Percentiles rank a stretch among this genome's conserved stretches.
Conservation (phyloP, 1,139 yeast genomes). For the Diutina pseudorugosa region DNA sequence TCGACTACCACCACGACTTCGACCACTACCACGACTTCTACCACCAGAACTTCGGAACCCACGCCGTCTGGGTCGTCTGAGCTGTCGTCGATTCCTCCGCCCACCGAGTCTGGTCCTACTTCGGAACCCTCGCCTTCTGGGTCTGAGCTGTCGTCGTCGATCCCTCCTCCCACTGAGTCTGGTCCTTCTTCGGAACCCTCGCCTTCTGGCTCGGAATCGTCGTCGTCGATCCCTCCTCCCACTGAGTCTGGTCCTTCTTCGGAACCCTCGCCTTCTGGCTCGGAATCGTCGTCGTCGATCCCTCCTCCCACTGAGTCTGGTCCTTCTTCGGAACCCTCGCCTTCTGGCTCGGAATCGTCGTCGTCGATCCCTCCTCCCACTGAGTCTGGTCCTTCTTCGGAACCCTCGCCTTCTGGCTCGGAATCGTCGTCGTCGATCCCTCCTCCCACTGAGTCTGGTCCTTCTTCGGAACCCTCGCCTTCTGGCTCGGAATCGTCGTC, state of each 20-base stretch:
- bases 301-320: no score
- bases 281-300: no score
- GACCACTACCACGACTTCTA: background rate
- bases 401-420: no score
- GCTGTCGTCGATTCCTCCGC: background rate
- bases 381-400: no score
- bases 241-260: no score
- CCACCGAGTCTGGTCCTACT: background rate
- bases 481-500: no score
- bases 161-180: background rate
- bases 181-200: background rate
- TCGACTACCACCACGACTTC: background rate
- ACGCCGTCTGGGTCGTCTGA: background rate
- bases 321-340: no score
- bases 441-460: background rate
- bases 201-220: no score
- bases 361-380: background rate
- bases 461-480: background rate
- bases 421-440: background rate
- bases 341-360: no score
- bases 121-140: background rate
- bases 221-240: no score
- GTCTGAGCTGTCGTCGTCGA: background rate
- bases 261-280: no score
- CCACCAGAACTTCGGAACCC: background rate